Conservation (phyloP, 495 filamentous ascomycete genomes). For the Aspergillus coremiiformis region DNA sequence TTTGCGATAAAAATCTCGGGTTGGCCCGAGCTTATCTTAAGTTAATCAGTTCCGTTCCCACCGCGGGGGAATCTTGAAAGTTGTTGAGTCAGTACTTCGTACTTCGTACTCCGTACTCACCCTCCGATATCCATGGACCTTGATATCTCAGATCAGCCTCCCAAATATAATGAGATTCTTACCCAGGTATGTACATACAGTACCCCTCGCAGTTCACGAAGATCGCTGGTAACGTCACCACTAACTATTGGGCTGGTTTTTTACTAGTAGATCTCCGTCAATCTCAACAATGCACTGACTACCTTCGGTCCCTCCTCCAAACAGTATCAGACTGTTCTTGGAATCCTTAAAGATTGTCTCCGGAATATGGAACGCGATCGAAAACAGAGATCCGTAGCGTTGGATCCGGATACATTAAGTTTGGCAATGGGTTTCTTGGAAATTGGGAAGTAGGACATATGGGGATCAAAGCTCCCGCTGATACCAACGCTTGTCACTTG, state of each 20-base stretch:
- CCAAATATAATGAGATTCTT: constrained; percentile 26
- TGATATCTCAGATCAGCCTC: not conserved
- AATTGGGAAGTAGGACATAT: constrained; percentile 21
- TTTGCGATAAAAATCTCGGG: constrained; percentile 8
- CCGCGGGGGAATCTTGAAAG: not conserved
- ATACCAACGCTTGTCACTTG: too few relatives aligned
- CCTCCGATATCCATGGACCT: not conserved
- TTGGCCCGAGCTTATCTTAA: constrained; percentile 5
- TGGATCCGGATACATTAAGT: constrained; percentile 32
- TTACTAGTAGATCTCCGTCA: constrained; percentile 35
- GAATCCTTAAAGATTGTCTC: constrained; percentile 33
- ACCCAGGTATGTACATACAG: constrained; percentile 22
- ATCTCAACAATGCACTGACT: constrained; percentile 34
- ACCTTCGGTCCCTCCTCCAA: constrained; percentile 35
- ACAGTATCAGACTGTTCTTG: constrained; percentile 32
- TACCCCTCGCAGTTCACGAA: not conserved
- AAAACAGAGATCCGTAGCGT: not conserved
- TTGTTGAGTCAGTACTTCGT: not conserved
- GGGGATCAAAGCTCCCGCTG: not conserved
- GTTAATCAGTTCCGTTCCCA: not conserved
- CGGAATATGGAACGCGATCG: constrained; percentile 23
- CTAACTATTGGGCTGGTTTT: not conserved
- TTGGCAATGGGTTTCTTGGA: constrained; percentile 36
- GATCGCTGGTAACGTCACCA: not conserved
- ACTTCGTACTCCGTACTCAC: not conserved